phyloP scores from a whole-genome alignment of 495 filamentous ascomycete species.

The Aspergillus taichungensis region DNA sequence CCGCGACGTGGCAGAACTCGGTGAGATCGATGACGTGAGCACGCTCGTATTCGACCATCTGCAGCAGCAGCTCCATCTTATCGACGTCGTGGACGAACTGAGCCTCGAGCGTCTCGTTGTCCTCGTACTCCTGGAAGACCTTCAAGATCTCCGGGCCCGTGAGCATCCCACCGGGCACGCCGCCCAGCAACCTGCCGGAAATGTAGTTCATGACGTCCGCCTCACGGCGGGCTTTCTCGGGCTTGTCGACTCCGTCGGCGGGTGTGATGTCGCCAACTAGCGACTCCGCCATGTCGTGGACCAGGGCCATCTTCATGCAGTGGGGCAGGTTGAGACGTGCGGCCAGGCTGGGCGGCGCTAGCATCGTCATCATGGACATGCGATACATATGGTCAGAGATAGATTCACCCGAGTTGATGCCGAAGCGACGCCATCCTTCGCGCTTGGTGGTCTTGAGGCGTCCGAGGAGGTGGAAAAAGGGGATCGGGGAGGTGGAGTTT shows the following conservation, averaged over 20 bases:
- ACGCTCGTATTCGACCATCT: slow-evolving; percentile 97
- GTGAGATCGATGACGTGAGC: slow-evolving; percentile 60
- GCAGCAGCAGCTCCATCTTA: slow-evolving; percentile 87
- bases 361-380: slow-evolving; percentile 93
- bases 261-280: slow-evolving; percentile 96
- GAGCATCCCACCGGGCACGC: slow-evolving; percentile 54
- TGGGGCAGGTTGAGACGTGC: slow-evolving; percentile 62
- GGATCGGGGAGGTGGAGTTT: slow-evolving; percentile 63
- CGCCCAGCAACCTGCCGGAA: slow-evolving; percentile 58
- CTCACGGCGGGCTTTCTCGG: slow-evolving; percentile 82
- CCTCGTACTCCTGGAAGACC: slow-evolving; percentile 92
- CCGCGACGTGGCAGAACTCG: slow-evolving; percentile 73
- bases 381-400: slow-evolving; percentile 99
- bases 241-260: slow-evolving; percentile 53
- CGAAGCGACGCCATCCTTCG: slow-evolving; percentile 90
- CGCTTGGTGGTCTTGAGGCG: slow-evolving; percentile 91
- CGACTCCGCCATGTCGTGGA: slow-evolving; percentile 96
- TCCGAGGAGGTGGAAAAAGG: slow-evolving; percentile 90
- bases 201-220: slow-evolving; percentile 85
- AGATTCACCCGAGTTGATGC: slow-evolving; percentile 64
- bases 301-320: slow-evolving; percentile 86
- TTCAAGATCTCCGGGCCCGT: slow-evolving; percentile 59
- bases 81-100: slow-evolving; percentile 93
- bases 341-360: slow-evolving; percentile 71
- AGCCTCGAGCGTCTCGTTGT: slow-evolving; percentile 69